phyloP scores from a whole-genome alignment of 1,139 yeast genomes.

The Suhomyces atakaporum region DNA sequence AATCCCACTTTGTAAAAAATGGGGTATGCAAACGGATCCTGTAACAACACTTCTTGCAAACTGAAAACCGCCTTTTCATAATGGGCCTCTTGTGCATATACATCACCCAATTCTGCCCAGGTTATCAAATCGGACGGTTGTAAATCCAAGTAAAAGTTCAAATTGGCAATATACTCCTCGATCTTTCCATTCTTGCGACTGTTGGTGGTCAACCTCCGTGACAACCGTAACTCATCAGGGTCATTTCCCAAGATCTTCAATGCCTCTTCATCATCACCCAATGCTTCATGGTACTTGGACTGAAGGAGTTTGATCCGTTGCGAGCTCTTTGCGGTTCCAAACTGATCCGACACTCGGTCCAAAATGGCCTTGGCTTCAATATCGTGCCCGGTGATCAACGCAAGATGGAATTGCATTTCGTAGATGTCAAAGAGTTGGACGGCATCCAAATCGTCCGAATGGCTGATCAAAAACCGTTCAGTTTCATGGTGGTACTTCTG shows the following conservation, averaged over 20 bases:
- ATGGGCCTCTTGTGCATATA: conserved; percentile 61
- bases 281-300: conserved; percentile 59
- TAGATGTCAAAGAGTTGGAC: conserved; percentile 59
- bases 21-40: conserved; percentile 72
- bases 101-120: conserved; percentile 75
- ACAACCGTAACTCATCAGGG: conserved; percentile 38
- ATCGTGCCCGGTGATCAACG: conserved; percentile 66
- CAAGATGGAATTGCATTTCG: conserved; percentile 72
- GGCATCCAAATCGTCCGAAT: conserved; percentile 37
- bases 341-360: conserved; percentile 65
- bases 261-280: conserved; percentile 41
- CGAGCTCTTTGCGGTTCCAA: conserved; percentile 49
- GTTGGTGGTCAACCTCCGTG: conserved; percentile 39
- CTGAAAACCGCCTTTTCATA: conserved; percentile 68
- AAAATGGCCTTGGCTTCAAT: conserved; percentile 67
- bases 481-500: conserved; percentile 23
- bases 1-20: conserved; percentile 64
- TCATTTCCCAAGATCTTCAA: conserved; percentile 38
- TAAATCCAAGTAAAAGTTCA: conserved; percentile 50
- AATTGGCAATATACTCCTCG: conserved; percentile 48
- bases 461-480: conserved; percentile 28
- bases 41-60: conserved; percentile 66
- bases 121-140: conserved; percentile 74
- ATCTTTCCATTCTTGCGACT: conserved; percentile 24
- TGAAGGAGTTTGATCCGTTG: conserved; percentile 61